phyloP scores from a whole-genome alignment of 1,284 basidiomycete genomes.

The Cryptococcus sp. region DNA sequence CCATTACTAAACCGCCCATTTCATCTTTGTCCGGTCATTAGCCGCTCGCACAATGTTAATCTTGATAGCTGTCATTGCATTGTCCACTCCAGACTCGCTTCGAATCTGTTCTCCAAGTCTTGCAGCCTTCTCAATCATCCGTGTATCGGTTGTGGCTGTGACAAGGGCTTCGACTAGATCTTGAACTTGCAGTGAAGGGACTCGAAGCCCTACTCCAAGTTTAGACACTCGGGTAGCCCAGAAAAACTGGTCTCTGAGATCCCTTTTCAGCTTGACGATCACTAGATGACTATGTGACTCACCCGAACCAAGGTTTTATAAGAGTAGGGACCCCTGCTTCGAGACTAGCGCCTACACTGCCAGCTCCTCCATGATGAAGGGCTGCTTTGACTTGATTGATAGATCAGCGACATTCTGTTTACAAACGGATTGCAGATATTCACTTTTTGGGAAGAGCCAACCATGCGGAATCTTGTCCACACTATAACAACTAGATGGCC shows the following conservation, averaged over 20 bases:
- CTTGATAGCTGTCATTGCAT: constrained; percentile 34
- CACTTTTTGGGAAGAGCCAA: constrained; percentile 70
- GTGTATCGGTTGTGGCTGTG: constrained; percentile 55
- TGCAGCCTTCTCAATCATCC: constrained; percentile 63
- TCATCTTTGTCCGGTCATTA: constrained; percentile 25
- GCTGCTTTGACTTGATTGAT: constrained; percentile 46
- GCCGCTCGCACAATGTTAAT: constrained; percentile 35
- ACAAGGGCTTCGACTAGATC: constrained; percentile 56
- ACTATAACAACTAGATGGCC: constrained; percentile 41
- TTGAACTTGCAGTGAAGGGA: constrained; percentile 53
- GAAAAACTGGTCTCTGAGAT: not conserved
- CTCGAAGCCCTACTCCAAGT: constrained; percentile 56
- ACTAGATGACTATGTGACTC: constrained; percentile 6
- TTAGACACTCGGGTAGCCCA: constrained; percentile 65
- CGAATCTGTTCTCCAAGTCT: constrained; percentile 61
- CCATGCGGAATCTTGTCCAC: constrained; percentile 71
- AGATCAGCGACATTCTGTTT: constrained; percentile 18
- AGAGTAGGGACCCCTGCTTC: constrained; percentile 69
- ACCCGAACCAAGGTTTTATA: constrained; percentile 66
- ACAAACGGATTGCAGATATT: constrained; percentile 35
- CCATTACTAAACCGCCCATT: constrained; percentile 18
- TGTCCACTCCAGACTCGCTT: constrained; percentile 49
- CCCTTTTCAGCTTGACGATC: too few species aligned
- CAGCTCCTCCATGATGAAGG: constrained; percentile 67
- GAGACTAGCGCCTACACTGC: constrained; percentile 64